Conservation (phyloP, 1,284 basidiomycete species). For the Sphagnurus paluster region DNA sequence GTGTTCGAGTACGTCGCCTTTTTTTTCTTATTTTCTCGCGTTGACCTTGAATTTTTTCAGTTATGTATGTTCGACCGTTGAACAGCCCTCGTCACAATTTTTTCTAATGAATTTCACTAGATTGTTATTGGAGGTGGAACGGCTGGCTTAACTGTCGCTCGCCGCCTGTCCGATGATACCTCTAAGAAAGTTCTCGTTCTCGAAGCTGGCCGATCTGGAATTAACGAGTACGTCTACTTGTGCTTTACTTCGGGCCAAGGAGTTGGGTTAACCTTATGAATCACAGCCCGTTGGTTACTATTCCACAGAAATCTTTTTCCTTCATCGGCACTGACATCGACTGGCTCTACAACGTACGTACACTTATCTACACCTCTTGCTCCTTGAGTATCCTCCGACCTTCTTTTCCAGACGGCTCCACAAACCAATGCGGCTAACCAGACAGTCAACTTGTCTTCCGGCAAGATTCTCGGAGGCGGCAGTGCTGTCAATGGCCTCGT, state of each 20-base stretch:
- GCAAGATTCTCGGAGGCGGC: slow-evolving; percentile 32
- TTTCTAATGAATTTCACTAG: too few relatives aligned
- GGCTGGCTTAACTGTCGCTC: slow-evolving; percentile 24
- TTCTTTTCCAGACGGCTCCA: slow-evolving; percentile 22
- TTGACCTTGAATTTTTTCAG: too few relatives aligned
- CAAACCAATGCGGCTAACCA: slow-evolving; percentile 26
- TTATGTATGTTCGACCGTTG: too few relatives aligned
- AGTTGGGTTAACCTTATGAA: too few relatives aligned
- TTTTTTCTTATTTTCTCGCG: not conserved
- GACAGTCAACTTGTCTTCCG: slow-evolving; percentile 28
- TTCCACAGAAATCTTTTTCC: slow-evolving; percentile 28
- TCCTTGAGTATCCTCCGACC: too few relatives aligned
- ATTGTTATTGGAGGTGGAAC: slow-evolving; percentile 27
- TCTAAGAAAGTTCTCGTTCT: slow-evolving; percentile 21
- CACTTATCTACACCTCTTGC: not conserved
- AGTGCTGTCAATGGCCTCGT: slow-evolving; percentile 34
- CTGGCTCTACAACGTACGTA: slow-evolving; percentile 26
- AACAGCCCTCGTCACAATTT: too few relatives aligned
- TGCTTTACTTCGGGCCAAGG: too few relatives aligned
- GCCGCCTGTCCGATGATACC: slow-evolving; percentile 21
- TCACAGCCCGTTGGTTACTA: slow-evolving; percentile 27
- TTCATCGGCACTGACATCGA: slow-evolving; percentile 31
- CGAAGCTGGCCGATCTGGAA: slow-evolving; percentile 24
- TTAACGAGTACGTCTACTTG: slow-evolving; percentile 25
- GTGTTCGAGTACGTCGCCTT: slow-evolving; percentile 23